These are phyloP conservation scores for Triticum timopheevii DNA, from an alignment of 176 grass and related monocot genomes.

Conservation along the genomic window DNA sequence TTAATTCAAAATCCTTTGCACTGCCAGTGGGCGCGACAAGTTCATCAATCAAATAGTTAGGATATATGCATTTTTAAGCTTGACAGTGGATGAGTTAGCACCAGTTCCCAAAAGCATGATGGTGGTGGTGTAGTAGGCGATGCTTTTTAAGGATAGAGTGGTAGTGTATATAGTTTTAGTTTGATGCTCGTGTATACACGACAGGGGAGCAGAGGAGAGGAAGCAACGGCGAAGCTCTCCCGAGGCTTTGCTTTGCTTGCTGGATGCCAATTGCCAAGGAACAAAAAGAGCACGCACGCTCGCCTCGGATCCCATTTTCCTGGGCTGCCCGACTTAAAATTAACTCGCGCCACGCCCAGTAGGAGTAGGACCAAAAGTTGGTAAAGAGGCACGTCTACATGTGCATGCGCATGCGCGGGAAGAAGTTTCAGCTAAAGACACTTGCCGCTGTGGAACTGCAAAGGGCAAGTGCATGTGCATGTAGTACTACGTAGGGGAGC, in stretches of 20 bases:
- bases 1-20: not conserved
- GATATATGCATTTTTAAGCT: not conserved
- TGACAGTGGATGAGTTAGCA: not conserved
- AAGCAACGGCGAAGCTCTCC: constrained; percentile 26
- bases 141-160: too few relatives aligned
- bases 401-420: not conserved
- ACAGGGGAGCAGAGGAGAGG: not conserved
- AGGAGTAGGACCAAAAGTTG: too few relatives aligned
- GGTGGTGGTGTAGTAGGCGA: not conserved
- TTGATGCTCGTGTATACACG: not conserved
- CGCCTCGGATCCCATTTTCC: constrained; percentile 30
- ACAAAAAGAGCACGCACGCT: not conserved
- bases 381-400: not conserved
- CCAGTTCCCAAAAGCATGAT: not conserved
- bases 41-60: too few relatives aligned
- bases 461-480: not conserved
- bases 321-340: not conserved
- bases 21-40: too few relatives aligned
- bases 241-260: not conserved
- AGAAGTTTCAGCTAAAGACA: constrained; percentile 16
- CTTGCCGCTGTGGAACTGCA: not conserved
- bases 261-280: not conserved
- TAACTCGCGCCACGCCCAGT: not conserved
- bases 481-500: not conserved
- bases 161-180: too few relatives aligned